Conservation (phyloP, 768 basidiomycete species). For the Suillus placidus region DNA sequence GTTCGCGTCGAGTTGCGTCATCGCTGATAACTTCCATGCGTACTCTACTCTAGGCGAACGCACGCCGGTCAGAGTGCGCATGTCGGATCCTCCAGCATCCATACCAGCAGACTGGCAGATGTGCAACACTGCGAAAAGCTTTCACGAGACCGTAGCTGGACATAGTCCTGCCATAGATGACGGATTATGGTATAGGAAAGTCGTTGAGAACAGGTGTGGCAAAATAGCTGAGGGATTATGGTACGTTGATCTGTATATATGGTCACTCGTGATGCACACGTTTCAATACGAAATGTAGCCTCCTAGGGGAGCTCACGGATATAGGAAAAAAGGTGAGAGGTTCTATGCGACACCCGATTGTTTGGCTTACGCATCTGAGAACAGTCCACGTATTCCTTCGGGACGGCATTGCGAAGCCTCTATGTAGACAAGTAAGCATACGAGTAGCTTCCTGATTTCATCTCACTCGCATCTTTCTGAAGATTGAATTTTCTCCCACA, state of each 20-base stretch:
- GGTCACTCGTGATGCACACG: not conserved
- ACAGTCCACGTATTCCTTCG: conserved; percentile 70
- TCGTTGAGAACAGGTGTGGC: conserved; percentile 63
- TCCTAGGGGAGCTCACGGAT: conserved; percentile 71
- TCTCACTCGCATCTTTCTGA: not conserved
- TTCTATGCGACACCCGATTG: conserved; percentile 8
- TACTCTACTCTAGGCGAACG: conserved; percentile 58
- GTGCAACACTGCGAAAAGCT: conserved; percentile 57
- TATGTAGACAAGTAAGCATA: conserved; percentile 63
- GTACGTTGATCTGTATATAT: conserved; percentile 34
- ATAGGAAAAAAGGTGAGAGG: conserved; percentile 42
- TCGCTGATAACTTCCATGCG: not conserved
- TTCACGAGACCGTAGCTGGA: conserved; percentile 47
- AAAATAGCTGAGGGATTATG: conserved; percentile 59
- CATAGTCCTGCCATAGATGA: conserved; percentile 24
- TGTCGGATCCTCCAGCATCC: conserved; percentile 60
- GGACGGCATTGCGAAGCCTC: conserved; percentile 57
- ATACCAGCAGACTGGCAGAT: conserved; percentile 72
- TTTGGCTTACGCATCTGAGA: not conserved
- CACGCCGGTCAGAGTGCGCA: conserved; percentile 71
- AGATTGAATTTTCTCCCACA: conserved; percentile 72
- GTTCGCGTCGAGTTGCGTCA: conserved; percentile 2
- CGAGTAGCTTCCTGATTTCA: not conserved
- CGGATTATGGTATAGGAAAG: conserved; percentile 42
- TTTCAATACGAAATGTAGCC: conserved; percentile 38